Evolutionary conservation across 352 stramenopile species (phyloP), one percentile per base, ranked within the genome.

Genomic region (Globisporangium cederbergense): DNA sequence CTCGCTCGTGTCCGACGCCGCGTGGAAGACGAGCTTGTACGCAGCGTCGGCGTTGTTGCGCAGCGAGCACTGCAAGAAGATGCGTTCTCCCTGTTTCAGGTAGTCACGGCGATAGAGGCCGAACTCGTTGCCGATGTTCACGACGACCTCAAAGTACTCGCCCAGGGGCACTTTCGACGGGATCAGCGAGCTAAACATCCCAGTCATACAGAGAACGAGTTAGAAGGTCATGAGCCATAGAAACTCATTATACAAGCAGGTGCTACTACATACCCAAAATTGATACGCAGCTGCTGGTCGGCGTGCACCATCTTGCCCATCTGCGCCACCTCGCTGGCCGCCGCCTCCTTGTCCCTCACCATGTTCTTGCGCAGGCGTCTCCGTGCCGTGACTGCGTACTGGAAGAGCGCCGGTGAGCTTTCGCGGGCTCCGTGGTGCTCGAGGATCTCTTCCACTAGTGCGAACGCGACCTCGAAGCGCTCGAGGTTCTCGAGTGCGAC

Each of bases 101-200:
- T 80, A 81, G 38, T 82, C 76, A 5, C 85, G 77, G 25, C 80
- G 81, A 46, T 91, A 92, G 11, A 94, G 79, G 1, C 85, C 85
- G 52, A 94, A 94, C 60, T 94, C 85, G 64, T 94, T 94, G 47
- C 81, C 85, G 47, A 91, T 84, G 46, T 89, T 90, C n/a, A 91
- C 75, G 43, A 67, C 64, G 36, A 94, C 71, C 30, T 91, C 72
- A 53, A 91, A 77, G 63, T 76, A 89, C 47, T 78, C 58, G 22
- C 62, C 67, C n/a, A 89, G 28, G 5, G 73, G 68, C 56, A 91
- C 69, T 45, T 77, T 68, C 9, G 76, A 81, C 22, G 84, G 84
- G 32, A 91, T 66, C 64, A 88, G 50, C 67, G 72, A 90, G 20
- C 76, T 88, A 36, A 36, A 36, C 32, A 72, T 22, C 32, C 43